Conservation (phyloP, 495 filamentous ascomycete genomes). For the Talaromyces trachyspermus region DNA sequence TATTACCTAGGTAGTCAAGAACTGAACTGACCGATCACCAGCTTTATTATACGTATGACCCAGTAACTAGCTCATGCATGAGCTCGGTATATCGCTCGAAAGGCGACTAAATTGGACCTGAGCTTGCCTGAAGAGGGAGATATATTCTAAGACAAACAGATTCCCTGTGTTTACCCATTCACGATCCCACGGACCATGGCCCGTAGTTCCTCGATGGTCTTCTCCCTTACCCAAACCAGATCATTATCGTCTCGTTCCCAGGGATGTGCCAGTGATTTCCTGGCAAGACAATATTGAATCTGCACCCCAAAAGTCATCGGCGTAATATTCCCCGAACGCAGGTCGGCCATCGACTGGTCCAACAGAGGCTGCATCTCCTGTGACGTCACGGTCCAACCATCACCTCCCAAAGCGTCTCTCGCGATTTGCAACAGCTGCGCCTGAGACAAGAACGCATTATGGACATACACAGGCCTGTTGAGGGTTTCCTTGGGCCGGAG, state of each 20-base stretch:
- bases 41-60: too few relatives aligned
- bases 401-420: slow-evolving; percentile 10
- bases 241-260: slow-evolving; percentile 17
- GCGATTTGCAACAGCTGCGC: slow-evolving; percentile 9
- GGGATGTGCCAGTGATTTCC: slow-evolving; percentile 12
- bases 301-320: slow-evolving; percentile 13
- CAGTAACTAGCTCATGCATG: too few relatives aligned
- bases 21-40: too few relatives aligned
- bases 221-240: slow-evolving; percentile 13
- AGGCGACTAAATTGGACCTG: too few relatives aligned
- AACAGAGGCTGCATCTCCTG: slow-evolving; percentile 13
- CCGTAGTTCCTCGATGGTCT: neutral
- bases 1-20: too few relatives aligned
- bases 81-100: too few relatives aligned
- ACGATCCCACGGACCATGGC: neutral
- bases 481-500: slow-evolving; percentile 13
- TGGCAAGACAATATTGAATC: slow-evolving; percentile 17
- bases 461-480: slow-evolving; percentile 16
- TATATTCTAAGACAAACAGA: too few relatives aligned
- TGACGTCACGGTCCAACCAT: slow-evolving; percentile 9
- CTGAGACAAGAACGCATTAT: slow-evolving; percentile 16
- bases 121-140: too few relatives aligned
- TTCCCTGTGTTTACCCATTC: too few relatives aligned
- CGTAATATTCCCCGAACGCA: slow-evolving; percentile 13
- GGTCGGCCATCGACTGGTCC: slow-evolving; percentile 14